A percentile compares a stretch with the other conserved stretches of the same genome.
Evolutionary conservation across 2,329 filamentous ascomycete species (phyloP).

Genomic region (Pyrenophora teres): DNA sequence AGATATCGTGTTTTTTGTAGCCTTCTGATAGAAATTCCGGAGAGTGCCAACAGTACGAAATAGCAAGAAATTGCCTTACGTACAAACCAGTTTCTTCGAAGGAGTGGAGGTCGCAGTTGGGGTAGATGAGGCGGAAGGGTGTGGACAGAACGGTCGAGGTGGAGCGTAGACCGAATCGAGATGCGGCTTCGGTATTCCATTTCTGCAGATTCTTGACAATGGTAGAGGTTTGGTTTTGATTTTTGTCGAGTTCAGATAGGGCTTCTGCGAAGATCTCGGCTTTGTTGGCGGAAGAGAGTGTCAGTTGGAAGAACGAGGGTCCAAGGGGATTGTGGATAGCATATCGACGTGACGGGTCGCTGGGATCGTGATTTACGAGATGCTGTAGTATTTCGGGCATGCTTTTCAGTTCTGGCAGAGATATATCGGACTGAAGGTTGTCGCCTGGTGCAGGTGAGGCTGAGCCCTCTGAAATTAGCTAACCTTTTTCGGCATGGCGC

Average conservation of each 20-base stretch:
- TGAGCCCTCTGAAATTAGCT: no score
- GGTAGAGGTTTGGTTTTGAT: neutral
- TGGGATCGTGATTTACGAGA: neutral
- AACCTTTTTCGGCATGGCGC: no score
- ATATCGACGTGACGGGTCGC: neutral
- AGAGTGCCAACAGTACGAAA: constrained; percentile 23
- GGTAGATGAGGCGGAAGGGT: constrained; percentile 17
- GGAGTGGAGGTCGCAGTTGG: neutral
- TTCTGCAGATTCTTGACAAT: constrained; percentile 6
- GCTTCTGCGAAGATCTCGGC: neutral
- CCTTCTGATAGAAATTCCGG: constrained; percentile 6
- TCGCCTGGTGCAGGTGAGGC: no score
- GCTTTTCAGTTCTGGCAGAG: neutral
- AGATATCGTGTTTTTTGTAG: constrained; percentile 11
- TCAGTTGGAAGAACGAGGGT: neutral
- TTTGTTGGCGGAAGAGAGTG: neutral
- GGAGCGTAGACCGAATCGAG: constrained; percentile 6
- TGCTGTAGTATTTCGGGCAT: neutral
- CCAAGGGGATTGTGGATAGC: neutral
- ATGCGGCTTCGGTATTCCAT: constrained; percentile 4
- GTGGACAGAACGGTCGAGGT: constrained; percentile 9
- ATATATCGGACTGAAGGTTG: no score
- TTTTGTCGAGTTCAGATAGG: neutral
- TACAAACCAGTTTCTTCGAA: constrained; percentile 10
- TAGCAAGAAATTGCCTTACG: constrained; percentile 15